These are phyloP conservation scores for Pseudoturritis turrita DNA, from an alignment of 345 rosid species.

Conservation along the genomic window DNA sequence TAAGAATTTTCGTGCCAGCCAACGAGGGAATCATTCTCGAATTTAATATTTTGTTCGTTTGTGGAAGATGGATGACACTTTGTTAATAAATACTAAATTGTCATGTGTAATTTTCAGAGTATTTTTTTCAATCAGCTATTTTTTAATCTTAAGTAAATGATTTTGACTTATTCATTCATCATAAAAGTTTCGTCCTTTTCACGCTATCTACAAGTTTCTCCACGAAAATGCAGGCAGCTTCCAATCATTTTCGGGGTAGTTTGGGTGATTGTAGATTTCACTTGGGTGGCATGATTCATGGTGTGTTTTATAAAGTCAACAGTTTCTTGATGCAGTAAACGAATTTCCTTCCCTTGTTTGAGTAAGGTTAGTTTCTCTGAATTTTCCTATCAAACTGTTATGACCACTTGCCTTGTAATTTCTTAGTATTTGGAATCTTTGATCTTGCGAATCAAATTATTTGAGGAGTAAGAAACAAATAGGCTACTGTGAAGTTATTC, in stretches of 20 bases:
- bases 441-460: neutral
- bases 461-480: neutral
- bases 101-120: neutral
- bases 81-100: neutral
- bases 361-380: slow-evolving; percentile 8
- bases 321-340: too few species aligned
- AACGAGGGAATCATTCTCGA: slow-evolving; percentile 14
- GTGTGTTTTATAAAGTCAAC: slow-evolving; percentile 11
- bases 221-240: slow-evolving; percentile 20
- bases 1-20: slow-evolving; percentile 22
- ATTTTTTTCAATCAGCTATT: neutral
- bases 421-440: neutral
- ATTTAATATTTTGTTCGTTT: slow-evolving; percentile 23
- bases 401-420: neutral
- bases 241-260: slow-evolving; percentile 17
- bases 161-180: neutral
- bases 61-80: neutral
- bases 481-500: neutral
- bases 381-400: neutral
- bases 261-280: neutral
- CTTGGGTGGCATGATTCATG: slow-evolving; percentile 7
- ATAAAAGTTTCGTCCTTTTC: neutral
- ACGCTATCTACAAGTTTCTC: neutral
- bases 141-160: neutral
- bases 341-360: too few species aligned